These are phyloP conservation scores for Bacidia gigantensis DNA, from an alignment of 495 filamentous ascomycete genomes.

Conservation along the genomic window DNA sequence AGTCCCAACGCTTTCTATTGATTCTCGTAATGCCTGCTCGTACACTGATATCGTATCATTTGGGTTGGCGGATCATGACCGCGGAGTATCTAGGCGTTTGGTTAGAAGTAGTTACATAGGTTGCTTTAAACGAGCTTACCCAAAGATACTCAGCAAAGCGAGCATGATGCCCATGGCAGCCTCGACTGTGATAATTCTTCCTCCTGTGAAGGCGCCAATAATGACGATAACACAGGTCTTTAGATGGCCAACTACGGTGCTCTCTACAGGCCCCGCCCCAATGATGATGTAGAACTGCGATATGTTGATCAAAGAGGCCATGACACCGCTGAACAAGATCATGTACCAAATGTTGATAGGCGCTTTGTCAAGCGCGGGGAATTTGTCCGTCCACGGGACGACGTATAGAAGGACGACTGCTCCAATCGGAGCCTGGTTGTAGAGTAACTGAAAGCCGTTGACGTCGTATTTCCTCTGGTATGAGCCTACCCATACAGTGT, in stretches of 20 bases:
- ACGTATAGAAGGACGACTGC: constrained; percentile 49
- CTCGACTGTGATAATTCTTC: constrained; percentile 14
- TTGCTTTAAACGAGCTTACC: constrained; percentile 5
- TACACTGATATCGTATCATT: neutral
- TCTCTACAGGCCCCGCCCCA: constrained; percentile 53
- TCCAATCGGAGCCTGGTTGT: constrained; percentile 57
- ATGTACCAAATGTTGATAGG: constrained; percentile 23
- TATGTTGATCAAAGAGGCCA: constrained; percentile 55
- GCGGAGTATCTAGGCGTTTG: constrained; percentile 10
- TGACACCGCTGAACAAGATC: constrained; percentile 38
- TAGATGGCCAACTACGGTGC: constrained; percentile 55
- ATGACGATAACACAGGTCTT: constrained; percentile 33
- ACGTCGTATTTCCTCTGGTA: constrained; percentile 54
- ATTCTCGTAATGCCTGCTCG: neutral
- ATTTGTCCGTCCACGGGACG: constrained; percentile 51
- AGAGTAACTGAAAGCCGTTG: constrained; percentile 57
- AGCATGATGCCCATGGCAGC: constrained; percentile 16
- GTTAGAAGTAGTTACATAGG: neutral
- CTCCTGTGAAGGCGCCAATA: constrained; percentile 21
- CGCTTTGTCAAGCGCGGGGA: constrained; percentile 39
- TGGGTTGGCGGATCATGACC: constrained; percentile 15
- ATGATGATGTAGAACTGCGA: constrained; percentile 64
- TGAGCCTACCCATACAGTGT: constrained; percentile 54
- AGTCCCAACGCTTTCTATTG: neutral
- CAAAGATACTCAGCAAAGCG: constrained; percentile 15